phyloP scores from a whole-genome alignment of 805 yeast genomes.

The Candida namnaoensis region DNA sequence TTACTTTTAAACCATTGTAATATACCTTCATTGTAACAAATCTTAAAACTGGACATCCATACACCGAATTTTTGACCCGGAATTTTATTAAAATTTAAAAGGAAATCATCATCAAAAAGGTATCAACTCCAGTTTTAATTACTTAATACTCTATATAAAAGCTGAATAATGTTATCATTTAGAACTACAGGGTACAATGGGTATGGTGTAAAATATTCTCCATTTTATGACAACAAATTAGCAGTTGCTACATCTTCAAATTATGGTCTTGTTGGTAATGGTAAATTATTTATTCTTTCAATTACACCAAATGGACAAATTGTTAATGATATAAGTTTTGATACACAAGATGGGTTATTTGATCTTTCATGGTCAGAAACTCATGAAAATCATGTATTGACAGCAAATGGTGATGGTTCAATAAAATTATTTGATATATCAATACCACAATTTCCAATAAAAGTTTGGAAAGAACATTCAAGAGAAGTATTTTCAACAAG shows the following conservation, averaged over 20 bases:
- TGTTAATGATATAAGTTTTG: slow-evolving; percentile 47
- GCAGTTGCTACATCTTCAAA: slow-evolving; percentile 91
- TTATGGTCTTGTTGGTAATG: slow-evolving; percentile 92
- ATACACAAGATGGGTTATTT: slow-evolving; percentile 90
- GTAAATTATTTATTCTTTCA: slow-evolving; percentile 63
- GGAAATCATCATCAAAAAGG: too few species aligned
- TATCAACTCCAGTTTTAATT: too few species aligned
- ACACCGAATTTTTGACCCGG: too few species aligned
- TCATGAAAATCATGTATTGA: slow-evolving; percentile 79
- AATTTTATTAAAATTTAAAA: too few species aligned
- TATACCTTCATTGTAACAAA: too few species aligned
- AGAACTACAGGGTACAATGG: slow-evolving; percentile 81
- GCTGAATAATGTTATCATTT: slow-evolving; percentile 59
- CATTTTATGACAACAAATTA: slow-evolving; percentile 80
- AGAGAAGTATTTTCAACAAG: slow-evolving; percentile 66
- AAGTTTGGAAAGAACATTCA: slow-evolving; percentile 68
- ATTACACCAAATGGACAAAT: slow-evolving; percentile 63
- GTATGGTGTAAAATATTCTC: slow-evolving; percentile 81
- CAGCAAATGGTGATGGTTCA: slow-evolving; percentile 88
- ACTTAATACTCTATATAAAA: too few species aligned
- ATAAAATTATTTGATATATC: slow-evolving; percentile 73
- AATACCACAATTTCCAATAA: slow-evolving; percentile 60
- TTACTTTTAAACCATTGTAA: too few species aligned
- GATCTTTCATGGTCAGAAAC: slow-evolving; percentile 85
- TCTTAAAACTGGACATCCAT: too few species aligned